Evolutionary conservation across 2,329 filamentous ascomycete genomes (phyloP).

Genomic region (Sclerotinia minor): DNA sequence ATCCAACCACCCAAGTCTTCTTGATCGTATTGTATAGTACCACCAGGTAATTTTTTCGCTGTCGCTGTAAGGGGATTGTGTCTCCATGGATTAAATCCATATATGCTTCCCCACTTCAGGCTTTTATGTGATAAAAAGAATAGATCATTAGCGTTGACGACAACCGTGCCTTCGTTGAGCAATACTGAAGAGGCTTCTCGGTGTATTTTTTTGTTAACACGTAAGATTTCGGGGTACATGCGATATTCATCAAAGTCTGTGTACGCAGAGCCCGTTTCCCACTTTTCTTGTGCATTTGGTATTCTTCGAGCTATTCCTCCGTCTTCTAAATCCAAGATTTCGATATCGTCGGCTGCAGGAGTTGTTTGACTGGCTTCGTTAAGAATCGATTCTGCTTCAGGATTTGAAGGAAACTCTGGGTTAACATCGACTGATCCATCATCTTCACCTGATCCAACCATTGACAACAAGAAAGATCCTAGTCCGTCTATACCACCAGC

Average conservation of each 20-base stretch:
- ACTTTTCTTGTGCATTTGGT: neutral
- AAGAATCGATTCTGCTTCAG: conserved; percentile 19
- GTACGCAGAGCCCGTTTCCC: neutral
- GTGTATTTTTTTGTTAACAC: conserved; percentile 28
- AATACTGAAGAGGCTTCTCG: conserved; percentile 28
- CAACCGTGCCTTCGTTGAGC: conserved; percentile 25
- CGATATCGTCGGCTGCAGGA: neutral
- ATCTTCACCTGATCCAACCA: neutral
- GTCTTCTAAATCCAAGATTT: conserved; percentile 3
- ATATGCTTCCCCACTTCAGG: conserved; percentile 10
- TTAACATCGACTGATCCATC: neutral
- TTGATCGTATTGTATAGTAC: conserved; percentile 22
- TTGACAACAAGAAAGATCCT: neutral
- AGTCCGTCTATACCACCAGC: neutral
- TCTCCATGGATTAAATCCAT: conserved; percentile 27
- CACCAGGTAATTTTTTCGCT: conserved; percentile 10
- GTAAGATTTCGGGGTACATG: conserved; percentile 27
- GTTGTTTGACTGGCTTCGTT: neutral
- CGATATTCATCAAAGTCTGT: conserved; percentile 18
- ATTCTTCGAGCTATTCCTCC: conserved; percentile 4
- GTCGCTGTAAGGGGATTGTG: conserved; percentile 26
- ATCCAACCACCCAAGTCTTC: conserved; percentile 19
- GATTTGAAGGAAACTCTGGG: conserved; percentile 3
- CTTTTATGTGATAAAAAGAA: conserved; percentile 26
- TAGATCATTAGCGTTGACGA: conserved; percentile 29